Evolutionary conservation across 2,329 filamentous ascomycete genomes (phyloP), one percentile per base, ranked within the genome.

Genomic region (Aureobasidium zeae): DNA sequence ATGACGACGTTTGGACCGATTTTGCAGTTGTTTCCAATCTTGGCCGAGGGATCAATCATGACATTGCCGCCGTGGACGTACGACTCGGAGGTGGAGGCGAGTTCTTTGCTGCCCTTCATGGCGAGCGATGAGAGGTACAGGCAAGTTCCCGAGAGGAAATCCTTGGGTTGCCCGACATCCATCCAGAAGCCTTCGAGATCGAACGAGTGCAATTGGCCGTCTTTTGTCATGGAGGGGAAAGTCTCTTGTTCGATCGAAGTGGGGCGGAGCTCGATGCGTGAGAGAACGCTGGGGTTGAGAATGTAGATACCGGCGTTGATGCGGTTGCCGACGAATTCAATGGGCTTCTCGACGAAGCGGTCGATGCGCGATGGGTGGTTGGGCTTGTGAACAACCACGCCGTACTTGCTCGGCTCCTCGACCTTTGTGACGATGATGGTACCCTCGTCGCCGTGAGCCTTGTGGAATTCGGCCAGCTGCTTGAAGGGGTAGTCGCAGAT

Each of bases 241-340:
- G 87, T 95, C 72, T 96, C 91, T 71, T 96, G 89, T 70, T 98
- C 89, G 62, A 96, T 98, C 5, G 87, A 94, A 38, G 89, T 96
- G 30, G 91, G 91, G 50, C 89, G 86, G 53, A 96, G 80, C 66
- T 96, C 89, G 59, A 98, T 96, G 63, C 89, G 84, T 54, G 81
- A 72, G 48, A 98, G 78, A 29, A 96, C 79, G 39, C 82, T 87
- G 36, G 88, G 87, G 74, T 95, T 96, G 59, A 96, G 75, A 58
- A 96, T 94, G 74, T 96, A 96, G 68, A 96, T 86, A 69, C 91
- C 91, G 55, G 89, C 91, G 59, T 96, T 96, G 76, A 96, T 96
- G 53, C 89, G 84, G 77, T 96, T 96, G 58, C 89, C 89, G 47
- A 96, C 89, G 62, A 95, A 96, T 70, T 96, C 86, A 62, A 96